A percentile compares a stretch with the other conserved stretches of the same genome.
Conservation (phyloP, 129 eudicot genomes). For the Centella asiatica region DNA sequence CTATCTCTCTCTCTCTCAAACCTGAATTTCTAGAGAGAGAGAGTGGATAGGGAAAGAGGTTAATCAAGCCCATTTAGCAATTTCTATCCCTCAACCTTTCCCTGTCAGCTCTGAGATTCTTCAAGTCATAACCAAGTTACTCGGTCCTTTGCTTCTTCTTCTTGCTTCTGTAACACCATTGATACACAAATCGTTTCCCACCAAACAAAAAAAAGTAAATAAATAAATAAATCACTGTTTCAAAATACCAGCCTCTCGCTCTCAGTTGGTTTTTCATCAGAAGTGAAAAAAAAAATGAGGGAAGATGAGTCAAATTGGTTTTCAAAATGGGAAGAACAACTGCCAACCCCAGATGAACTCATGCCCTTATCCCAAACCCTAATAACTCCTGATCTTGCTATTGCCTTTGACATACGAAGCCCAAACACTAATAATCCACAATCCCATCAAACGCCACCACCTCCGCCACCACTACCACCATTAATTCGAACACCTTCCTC, state of each 20-base stretch:
- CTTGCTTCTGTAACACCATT: not conserved
- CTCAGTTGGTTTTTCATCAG: conserved; percentile 6
- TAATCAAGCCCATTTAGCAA: too few species aligned
- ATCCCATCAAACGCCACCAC: conserved; percentile 14
- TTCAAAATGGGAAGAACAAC: conserved; percentile 73
- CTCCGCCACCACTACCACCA: conserved; percentile 10
- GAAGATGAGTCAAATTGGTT: conserved; percentile 87
- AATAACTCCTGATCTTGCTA: conserved; percentile 77
- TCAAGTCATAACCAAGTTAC: not conserved
- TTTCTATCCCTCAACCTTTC: too few species aligned
- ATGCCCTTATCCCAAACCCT: conserved; percentile 72
- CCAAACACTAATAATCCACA: not conserved
- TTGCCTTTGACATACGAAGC: conserved; percentile 58
- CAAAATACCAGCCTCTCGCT: too few species aligned
- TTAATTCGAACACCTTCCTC: conserved; percentile 33
- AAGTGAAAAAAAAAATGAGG: conserved; percentile 27
- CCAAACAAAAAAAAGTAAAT: not conserved
- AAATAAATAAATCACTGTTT: too few species aligned
- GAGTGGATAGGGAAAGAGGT: not conserved
- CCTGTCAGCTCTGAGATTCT: too few species aligned
- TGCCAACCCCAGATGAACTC: conserved; percentile 74
- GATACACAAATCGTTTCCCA: not conserved
- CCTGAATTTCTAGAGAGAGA: not conserved
- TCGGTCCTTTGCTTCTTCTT: not conserved
- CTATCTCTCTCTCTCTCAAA: not conserved